phyloP scores from a whole-genome alignment of 2,329 filamentous ascomycete genomes.

The Xylariaceae sp. region DNA sequence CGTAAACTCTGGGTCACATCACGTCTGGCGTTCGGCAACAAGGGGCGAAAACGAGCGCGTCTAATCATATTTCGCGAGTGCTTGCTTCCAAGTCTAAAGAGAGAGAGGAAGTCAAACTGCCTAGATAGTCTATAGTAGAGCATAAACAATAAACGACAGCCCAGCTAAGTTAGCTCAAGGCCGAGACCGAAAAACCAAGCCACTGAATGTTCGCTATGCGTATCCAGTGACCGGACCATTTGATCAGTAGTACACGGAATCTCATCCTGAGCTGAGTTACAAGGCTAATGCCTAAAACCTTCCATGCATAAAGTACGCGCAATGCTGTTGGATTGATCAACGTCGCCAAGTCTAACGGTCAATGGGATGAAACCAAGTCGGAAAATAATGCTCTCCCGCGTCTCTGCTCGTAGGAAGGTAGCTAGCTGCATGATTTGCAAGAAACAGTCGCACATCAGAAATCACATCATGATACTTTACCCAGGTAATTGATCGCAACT shows the following conservation, averaged over 20 bases:
- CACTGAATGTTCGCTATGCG: too few relatives aligned
- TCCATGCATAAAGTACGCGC: neutral
- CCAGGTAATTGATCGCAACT: constrained; percentile 1
- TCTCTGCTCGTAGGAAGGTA: neutral
- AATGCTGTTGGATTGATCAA: constrained; percentile 12
- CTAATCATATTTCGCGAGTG: constrained; percentile 2
- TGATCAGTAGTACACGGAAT: neutral
- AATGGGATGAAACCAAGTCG: constrained; percentile 7
- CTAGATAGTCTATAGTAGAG: constrained; percentile 15
- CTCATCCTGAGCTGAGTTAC: neutral
- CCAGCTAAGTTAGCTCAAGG: neutral
- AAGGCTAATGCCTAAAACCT: too few relatives aligned
- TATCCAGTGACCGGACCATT: neutral
- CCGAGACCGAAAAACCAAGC: constrained; percentile 7
- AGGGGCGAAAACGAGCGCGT: constrained; percentile 13
- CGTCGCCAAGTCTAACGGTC: constrained; percentile 13
- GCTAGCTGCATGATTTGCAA: constrained; percentile 5
- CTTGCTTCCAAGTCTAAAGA: constrained; percentile 24
- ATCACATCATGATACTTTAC: constrained; percentile 8
- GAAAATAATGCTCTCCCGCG: neutral
- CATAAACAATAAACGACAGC: constrained; percentile 12
- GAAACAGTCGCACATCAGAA: constrained; percentile 5
- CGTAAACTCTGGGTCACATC: neutral
- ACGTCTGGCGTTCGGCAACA: constrained; percentile 18
- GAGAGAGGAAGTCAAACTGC: neutral